Conservation (phyloP, 164 flowering plant species). For the Protea cynaroides region DNA sequence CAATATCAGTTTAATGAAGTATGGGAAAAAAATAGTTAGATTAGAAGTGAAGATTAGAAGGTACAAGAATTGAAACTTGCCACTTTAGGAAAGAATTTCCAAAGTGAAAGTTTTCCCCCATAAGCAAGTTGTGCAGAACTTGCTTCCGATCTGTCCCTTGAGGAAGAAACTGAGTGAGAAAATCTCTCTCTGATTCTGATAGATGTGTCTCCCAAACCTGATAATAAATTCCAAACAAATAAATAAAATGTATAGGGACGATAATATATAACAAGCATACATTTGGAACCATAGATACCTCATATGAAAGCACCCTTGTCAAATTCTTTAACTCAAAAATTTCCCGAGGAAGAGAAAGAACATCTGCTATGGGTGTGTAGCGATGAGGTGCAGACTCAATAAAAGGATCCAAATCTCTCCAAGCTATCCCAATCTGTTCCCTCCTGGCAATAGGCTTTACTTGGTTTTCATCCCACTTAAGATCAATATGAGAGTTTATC, state of each 20-base stretch:
- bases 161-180: conserved; percentile 71
- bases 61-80: conserved; percentile 25
- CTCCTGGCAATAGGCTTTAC: conserved; percentile 59
- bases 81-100: conserved; percentile 79
- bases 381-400: conserved; percentile 27
- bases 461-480: conserved; percentile 61
- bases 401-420: conserved; percentile 56
- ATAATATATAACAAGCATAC: neutral
- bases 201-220: conserved; percentile 71
- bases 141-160: conserved; percentile 39
- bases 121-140: conserved; percentile 51
- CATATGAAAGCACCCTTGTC: conserved; percentile 52
- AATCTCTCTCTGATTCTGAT: conserved; percentile 57
- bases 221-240: conserved; percentile 2
- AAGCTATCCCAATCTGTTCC: conserved; percentile 66
- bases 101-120: conserved; percentile 66
- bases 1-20: too few species aligned
- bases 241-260: neutral
- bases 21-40: too few species aligned
- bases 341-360: conserved; percentile 50
- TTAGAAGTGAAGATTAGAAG: neutral
- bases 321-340: conserved; percentile 56
- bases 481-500: conserved; percentile 45
- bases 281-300: conserved; percentile 38
- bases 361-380: conserved; percentile 53